Conservation (phyloP, 2,329 filamentous ascomycete species). For the Scorias spongiosa region DNA sequence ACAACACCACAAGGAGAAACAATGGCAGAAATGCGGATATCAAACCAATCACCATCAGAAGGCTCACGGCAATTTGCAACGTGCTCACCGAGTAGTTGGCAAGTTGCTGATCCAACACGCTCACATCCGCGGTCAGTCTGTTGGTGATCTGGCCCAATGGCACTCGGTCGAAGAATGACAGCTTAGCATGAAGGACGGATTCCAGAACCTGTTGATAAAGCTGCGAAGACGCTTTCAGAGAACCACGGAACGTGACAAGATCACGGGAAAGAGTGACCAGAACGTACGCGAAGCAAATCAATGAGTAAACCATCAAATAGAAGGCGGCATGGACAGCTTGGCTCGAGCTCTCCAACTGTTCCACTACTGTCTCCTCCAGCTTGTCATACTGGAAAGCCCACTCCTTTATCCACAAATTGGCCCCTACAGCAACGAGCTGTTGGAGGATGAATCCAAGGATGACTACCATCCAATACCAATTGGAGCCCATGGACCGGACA, state of each 20-base stretch:
- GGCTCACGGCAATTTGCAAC: constrained; percentile 44
- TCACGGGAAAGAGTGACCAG: constrained; percentile 67
- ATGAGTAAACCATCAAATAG: constrained; percentile 64
- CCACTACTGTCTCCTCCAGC: not conserved
- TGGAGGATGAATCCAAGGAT: not conserved
- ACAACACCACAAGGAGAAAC: constrained; percentile 67
- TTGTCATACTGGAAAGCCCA: not conserved
- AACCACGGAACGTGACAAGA: constrained; percentile 75
- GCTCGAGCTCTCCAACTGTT: not conserved
- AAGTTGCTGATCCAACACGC: constrained; percentile 83
- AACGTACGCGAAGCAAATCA: constrained; percentile 61
- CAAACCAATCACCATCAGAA: constrained; percentile 67
- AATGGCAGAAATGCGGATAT: constrained; percentile 75
- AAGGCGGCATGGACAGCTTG: constrained; percentile 58
- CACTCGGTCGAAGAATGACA: constrained; percentile 90
- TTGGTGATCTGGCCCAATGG: constrained; percentile 91
- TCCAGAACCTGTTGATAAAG: constrained; percentile 63
- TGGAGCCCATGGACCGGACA: constrained; percentile 46
- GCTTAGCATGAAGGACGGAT: constrained; percentile 75
- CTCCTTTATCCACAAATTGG: not conserved
- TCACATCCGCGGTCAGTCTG: constrained; percentile 87
- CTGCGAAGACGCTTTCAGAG: constrained; percentile 65
- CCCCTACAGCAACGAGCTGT: not conserved
- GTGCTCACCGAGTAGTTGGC: constrained; percentile 69
- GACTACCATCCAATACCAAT: not conserved